Evolutionary conservation across 1,139 yeast genomes (phyloP).

Genomic region (Scheffersomyces stambukii): DNA sequence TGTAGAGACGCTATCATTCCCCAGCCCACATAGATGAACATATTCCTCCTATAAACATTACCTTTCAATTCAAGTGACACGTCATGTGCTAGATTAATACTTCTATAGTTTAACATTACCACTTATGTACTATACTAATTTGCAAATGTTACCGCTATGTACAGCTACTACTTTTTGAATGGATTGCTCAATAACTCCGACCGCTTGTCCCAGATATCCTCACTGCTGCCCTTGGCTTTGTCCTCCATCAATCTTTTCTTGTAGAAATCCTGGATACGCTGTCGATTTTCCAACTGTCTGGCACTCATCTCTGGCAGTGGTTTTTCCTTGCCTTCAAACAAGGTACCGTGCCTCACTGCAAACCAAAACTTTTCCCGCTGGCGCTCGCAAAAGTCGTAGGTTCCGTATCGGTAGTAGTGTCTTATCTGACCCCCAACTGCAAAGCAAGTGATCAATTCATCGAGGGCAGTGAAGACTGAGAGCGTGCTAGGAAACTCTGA

Average conservation of each 20-base stretch:
- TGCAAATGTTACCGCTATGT: background rate
- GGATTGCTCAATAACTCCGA: constrained; percentile 25
- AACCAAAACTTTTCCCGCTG: constrained; percentile 78
- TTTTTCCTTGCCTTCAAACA: constrained; percentile 17
- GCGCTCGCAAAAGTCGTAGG: constrained; percentile 63
- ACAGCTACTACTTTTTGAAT: constrained; percentile 15
- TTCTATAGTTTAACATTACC: no score
- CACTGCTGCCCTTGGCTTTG: constrained; percentile 65
- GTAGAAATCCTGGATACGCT: constrained; percentile 66
- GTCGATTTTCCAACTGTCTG: constrained; percentile 45
- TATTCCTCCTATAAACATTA: constrained; percentile 2
- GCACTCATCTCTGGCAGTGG: constrained; percentile 37
- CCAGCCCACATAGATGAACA: constrained; percentile 1
- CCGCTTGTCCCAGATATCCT: constrained; percentile 74
- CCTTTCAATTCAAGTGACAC: constrained; percentile 1
- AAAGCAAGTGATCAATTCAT: constrained; percentile 80
- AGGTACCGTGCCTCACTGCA: constrained; percentile 57
- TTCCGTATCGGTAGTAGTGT: constrained; percentile 78
- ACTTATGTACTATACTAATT: background rate
- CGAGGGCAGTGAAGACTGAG: constrained; percentile 67
- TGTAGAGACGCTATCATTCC: constrained; percentile 22
- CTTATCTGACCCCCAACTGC: constrained; percentile 87
- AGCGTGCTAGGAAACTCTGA: constrained; percentile 35
- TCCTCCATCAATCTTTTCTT: constrained; percentile 59
- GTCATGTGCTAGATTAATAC: constrained; percentile 1